Evolutionary conservation across 139 green algal species (phyloP), one percentile per base, ranked within the genome.

Genomic region (Volvox africanus): DNA sequence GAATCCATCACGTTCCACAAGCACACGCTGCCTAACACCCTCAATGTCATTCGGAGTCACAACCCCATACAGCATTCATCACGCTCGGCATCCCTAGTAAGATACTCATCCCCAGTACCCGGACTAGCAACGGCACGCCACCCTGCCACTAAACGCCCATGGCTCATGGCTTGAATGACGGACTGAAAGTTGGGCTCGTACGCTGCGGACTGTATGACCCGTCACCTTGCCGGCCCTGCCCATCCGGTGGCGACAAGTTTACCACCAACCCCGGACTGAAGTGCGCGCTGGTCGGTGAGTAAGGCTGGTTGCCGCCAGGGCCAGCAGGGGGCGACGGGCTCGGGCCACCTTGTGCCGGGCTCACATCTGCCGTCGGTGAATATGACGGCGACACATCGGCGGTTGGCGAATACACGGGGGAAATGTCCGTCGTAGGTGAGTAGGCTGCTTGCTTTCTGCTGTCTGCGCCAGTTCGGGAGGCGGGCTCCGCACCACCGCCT

Each of bases 361-460:
- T 37, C 77, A 96, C 96, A 11, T 91, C 89, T 19, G 95, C 94
- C 20, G 86, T 94, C 9, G 95, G 92, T 30, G 77, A 92, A 62
- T 96, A 95, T 35, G 95, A 97, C 2, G 97, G 97, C 65, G 76
- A 93, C 82, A 96, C 96, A 1, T 91, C 89, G 18, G 94, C 94
- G 24, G 85, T 93, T 1, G 95, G 91, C 30, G 93, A 86, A 76
- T 96, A 95, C 13, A 76, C 79, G 0, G 96, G 93, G n/a, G 76
- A 93, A 69, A 96, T 95, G 2, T 91, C 89, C 21, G 93, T 93
- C n/a, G 86, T 94, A 0, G 95, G 91, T 12, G 93, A 87, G 80
- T 96, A 95, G 13, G 75, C 80, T 0, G 96, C 44, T 9, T 55
- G 44, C 44, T 9, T 55, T 55, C 5, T 14, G 9, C 9, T 55